Percentiles rank a stretch among this genome's conserved stretches.
Evolutionary conservation across 2,329 filamentous ascomycete genomes (phyloP).

Genomic region (Clonostachys byssicola): DNA sequence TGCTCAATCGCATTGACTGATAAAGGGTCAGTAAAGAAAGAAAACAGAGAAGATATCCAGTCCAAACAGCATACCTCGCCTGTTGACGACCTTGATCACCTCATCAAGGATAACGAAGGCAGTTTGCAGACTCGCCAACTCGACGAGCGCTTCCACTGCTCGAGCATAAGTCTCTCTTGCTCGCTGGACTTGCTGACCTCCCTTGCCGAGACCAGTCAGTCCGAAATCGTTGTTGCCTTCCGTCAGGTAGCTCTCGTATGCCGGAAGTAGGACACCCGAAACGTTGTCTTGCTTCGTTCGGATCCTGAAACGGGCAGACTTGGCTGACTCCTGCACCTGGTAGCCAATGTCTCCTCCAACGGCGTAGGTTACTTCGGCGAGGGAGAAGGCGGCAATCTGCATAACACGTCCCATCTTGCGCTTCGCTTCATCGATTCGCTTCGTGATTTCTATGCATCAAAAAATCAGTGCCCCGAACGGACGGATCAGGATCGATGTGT

Average conservation of each 20-base stretch:
- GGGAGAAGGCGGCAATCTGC: slow-evolving; percentile 97
- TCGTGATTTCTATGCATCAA: slow-evolving; percentile 72
- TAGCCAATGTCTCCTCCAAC: slow-evolving; percentile 94
- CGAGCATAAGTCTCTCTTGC: slow-evolving; percentile 94
- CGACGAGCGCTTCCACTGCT: slow-evolving; percentile 92
- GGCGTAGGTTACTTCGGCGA: slow-evolving; percentile 96
- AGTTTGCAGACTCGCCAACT: slow-evolving; percentile 91
- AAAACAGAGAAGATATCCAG: slow-evolving; percentile 8
- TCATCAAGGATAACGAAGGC: slow-evolving; percentile 98
- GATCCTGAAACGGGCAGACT: slow-evolving; percentile 86
- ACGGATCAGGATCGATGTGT: slow-evolving; percentile 3
- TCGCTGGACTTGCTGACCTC: slow-evolving; percentile 92
- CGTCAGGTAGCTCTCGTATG: slow-evolving; percentile 86
- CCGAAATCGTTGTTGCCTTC: slow-evolving; percentile 95
- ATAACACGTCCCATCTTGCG: slow-evolving; percentile 99
- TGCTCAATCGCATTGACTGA: slow-evolving; percentile 92
- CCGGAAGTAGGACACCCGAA: slow-evolving; percentile 88
- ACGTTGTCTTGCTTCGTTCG: slow-evolving; percentile 98
- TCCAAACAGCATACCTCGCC: slow-evolving; percentile 58
- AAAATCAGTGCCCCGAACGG: no score
- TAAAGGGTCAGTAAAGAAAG: slow-evolving; percentile 4
- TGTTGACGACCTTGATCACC: slow-evolving; percentile 98
- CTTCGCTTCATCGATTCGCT: slow-evolving; percentile 96
- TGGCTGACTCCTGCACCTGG: slow-evolving; percentile 94
- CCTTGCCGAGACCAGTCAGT: slow-evolving; percentile 91